Base-by-base conservation (phyloP, 2,329 filamentous ascomycete genomes). In the Fusarium gaditjirri region DNA sequence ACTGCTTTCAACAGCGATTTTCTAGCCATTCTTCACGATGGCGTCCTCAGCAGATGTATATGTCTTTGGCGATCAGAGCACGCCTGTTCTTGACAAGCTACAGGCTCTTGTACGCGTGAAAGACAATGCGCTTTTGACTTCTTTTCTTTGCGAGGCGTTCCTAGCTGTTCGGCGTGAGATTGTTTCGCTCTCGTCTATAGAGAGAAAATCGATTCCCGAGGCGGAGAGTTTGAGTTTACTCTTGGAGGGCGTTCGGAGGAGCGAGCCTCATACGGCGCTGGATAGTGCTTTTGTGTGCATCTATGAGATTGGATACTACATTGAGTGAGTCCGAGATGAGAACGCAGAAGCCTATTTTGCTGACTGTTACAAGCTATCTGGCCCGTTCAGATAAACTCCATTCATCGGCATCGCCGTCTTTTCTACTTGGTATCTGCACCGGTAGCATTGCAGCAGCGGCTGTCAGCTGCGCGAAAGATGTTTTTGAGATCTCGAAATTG, bases 281-380 rank as follows among this genome's bases (percentile, higher is more conserved):
- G 56, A 59, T 5, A 59, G 56, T 35, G 47, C n/a, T n/a, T 59
- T 59, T 23, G 25, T 53, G 12, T 53, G 56, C 27, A 59, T 59
- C 23, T 54, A 54, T 16, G 56, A 59, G 27, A 42, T 59, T 11
- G 56, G 56, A 9, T 59, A 53, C 29, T 59, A 54, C 2, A 35
- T 59, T 1, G 56, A 54, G 56, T 59, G n/a, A 41, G 46, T 42
- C 13, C 8, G 9, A 49, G 29, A 19, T 17, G 17, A 11, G 0
- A 10, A 27, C 0, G 4, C 0, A 5, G 0, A 8, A 17, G 17
- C 5, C 1, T 1, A 3, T 2, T 36, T 25, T 47, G n/a, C 54
- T 57, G 31, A 57, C 19, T 1, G 1, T 9, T 29, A 2, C 0
- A 21, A 59, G 56, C 6, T 42, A 35, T 27, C 3, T 59, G 6